phyloP scores from a whole-genome alignment of 192 early-diverging fungal species.

The Spizellomyces punctatus region DNA sequence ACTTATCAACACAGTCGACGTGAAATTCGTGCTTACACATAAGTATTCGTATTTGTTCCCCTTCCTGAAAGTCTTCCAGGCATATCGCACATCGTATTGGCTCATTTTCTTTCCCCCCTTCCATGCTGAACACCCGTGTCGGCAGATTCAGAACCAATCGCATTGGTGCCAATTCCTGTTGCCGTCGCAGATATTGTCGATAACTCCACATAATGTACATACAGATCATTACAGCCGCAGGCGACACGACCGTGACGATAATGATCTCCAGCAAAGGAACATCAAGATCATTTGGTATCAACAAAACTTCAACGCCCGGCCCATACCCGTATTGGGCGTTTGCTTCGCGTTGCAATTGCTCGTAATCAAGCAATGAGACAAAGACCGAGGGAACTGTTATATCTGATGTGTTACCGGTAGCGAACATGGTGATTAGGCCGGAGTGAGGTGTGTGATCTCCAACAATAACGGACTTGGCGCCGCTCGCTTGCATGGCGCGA shows the following conservation, averaged over 20 bases:
- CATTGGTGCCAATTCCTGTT: conserved; percentile 76
- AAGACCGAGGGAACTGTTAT: conserved; percentile 87
- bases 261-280: conserved; percentile 76
- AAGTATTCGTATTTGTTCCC: conserved; percentile 75
- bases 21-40: conserved; percentile 92
- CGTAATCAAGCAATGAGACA: conserved; percentile 71
- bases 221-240: conserved; percentile 17
- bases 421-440: conserved; percentile 86
- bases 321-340: conserved; percentile 3
- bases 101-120: conserved; percentile 60
- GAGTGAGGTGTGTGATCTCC: conserved; percentile 68
- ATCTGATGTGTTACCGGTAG: conserved; percentile 79
- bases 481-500: conserved; percentile 82
- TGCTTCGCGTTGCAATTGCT: conserved; percentile 53
- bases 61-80: conserved; percentile 85
- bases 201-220: conserved; percentile 32
- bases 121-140: conserved; percentile 58
- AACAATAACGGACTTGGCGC: conserved; percentile 84
- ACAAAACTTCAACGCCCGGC: conserved; percentile 18
- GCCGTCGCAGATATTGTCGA: conserved; percentile 69
- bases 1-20: conserved; percentile 81
- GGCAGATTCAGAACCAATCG: conserved; percentile 77
- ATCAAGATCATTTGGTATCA: conserved; percentile 34
- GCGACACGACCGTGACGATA: conserved; percentile 72
- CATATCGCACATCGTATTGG: conserved; percentile 89